These are phyloP conservation scores for Neurospora sublineolata DNA, from an alignment of 495 filamentous ascomycete genomes.

Conservation along the genomic window DNA sequence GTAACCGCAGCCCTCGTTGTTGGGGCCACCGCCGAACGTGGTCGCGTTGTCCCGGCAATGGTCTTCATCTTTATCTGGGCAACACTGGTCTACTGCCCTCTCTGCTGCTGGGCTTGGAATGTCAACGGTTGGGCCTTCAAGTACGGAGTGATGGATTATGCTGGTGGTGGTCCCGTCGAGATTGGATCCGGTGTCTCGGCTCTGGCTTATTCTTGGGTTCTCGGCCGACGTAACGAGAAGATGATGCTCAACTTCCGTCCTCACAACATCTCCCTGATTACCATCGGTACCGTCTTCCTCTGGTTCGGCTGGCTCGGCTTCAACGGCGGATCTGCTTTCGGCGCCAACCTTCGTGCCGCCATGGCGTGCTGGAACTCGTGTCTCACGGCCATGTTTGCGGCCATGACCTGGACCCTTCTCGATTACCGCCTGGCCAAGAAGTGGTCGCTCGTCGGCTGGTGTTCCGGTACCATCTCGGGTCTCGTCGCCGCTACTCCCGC, in stretches of 20 bases:
- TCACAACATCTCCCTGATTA: slow-evolving; percentile 96
- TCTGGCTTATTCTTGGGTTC: slow-evolving; percentile 87
- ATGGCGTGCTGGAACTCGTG: slow-evolving; percentile 99
- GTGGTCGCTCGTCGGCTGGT: slow-evolving; percentile 99
- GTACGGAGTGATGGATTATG: slow-evolving; percentile 92
- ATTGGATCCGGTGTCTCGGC: slow-evolving; percentile 90
- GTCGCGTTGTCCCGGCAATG: slow-evolving; percentile 87
- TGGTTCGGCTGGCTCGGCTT: slow-evolving; percentile 99
- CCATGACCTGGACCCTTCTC: slow-evolving; percentile 81
- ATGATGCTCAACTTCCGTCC: slow-evolving; percentile 97
- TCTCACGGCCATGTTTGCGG: slow-evolving; percentile 77
- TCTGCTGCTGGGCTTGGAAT: slow-evolving; percentile 95
- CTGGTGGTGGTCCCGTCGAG: slow-evolving; percentile 94
- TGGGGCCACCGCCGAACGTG: slow-evolving; percentile 86
- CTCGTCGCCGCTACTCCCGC: slow-evolving; percentile 87
- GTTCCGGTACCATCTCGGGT: slow-evolving; percentile 83
- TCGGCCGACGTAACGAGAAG: slow-evolving; percentile 94
- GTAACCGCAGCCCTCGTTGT: slow-evolving; percentile 88
- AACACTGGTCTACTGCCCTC: slow-evolving; percentile 90
- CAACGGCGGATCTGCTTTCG: slow-evolving; percentile 95
- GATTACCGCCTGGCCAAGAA: slow-evolving; percentile 92
- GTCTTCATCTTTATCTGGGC: slow-evolving; percentile 95
- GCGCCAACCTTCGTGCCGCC: slow-evolving; percentile 84
- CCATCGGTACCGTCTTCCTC: slow-evolving; percentile 85
- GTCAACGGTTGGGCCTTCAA: slow-evolving; percentile 84